Conservation (phyloP, 108 stramenopile genomes). For the Epipyxis sp. region DNA sequence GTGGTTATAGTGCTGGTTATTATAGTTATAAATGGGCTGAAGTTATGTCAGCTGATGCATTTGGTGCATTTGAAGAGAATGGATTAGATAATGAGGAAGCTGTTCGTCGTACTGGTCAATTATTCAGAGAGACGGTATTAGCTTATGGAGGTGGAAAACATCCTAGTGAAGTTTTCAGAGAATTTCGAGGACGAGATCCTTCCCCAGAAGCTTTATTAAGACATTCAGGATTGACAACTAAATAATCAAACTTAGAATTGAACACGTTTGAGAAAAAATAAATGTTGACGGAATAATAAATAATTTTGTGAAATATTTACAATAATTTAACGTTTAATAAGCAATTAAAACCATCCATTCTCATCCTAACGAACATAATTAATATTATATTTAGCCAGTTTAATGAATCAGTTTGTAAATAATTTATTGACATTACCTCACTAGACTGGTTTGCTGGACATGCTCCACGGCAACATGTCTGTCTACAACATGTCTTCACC, state of each 20-base stretch:
- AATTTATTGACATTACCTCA: too few species aligned
- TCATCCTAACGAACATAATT: too few species aligned
- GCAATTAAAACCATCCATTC: too few species aligned
- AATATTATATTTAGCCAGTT: too few species aligned
- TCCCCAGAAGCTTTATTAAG: slow-evolving; percentile 86
- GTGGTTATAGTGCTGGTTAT: slow-evolving; percentile 92
- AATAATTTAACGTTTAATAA: too few species aligned
- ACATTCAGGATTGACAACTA: slow-evolving; percentile 90
- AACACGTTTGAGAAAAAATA: too few species aligned
- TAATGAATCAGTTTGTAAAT: too few species aligned
- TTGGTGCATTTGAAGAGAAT: slow-evolving; percentile 94
- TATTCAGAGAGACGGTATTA: slow-evolving; percentile 90
- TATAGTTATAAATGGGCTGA: slow-evolving; percentile 97
- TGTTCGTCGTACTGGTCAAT: slow-evolving; percentile 68
- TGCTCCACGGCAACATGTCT: slow-evolving; percentile 9
- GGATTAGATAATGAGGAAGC: slow-evolving; percentile 91
- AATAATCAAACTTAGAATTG: too few species aligned
- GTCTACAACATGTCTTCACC: not conserved
- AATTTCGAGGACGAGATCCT: slow-evolving; percentile 90
- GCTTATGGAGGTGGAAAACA: slow-evolving; percentile 78
- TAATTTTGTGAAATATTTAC: too few species aligned
- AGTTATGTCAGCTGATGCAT: slow-evolving; percentile 95
- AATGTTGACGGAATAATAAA: too few species aligned
- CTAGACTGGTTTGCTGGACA: too few species aligned
- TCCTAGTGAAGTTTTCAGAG: slow-evolving; percentile 84